A percentile compares a stretch with the other conserved stretches of the same genome.
phyloP scores from a whole-genome alignment of 345 rosid species.

The Nephelium lappaceum region DNA sequence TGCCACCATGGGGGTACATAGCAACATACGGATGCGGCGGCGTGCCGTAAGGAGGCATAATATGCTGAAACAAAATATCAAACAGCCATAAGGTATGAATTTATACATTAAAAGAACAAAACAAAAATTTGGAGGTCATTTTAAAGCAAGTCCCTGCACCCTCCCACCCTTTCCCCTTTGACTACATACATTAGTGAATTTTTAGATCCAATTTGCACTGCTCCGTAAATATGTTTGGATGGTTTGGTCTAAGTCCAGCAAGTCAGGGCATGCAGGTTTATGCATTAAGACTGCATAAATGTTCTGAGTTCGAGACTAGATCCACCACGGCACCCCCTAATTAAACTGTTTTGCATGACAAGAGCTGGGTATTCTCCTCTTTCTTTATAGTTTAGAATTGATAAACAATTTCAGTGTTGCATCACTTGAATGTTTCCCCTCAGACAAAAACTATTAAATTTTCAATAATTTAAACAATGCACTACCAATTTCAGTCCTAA shows the following conservation, averaged over 20 bases:
- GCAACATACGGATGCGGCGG: conserved; percentile 98
- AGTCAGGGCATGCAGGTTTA: not conserved
- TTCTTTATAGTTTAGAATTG: not conserved
- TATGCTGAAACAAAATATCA: conserved; percentile 59
- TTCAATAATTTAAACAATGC: not conserved
- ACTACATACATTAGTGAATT: not conserved
- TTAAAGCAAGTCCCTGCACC: not conserved
- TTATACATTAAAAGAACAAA: conserved; percentile 4
- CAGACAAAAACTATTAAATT: not conserved
- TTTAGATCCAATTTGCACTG: not conserved
- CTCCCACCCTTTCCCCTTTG: not conserved
- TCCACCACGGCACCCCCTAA: not conserved
- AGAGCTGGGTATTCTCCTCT: not conserved
- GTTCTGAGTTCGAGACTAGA: not conserved
- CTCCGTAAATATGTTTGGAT: not conserved
- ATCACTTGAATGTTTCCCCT: not conserved
- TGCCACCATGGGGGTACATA: conserved; percentile 98
- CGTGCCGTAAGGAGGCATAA: conserved; percentile 98
- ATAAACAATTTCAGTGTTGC: not conserved
- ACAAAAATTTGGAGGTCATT: not conserved
- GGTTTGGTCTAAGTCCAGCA: not conserved
- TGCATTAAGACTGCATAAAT: not conserved
- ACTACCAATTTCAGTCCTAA: not conserved
- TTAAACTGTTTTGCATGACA: not conserved
- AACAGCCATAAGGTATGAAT: conserved; percentile 11